Evolutionary conservation across 495 filamentous ascomycete genomes (phyloP).

Genomic region (Aspergillus sclerotioniger): DNA sequence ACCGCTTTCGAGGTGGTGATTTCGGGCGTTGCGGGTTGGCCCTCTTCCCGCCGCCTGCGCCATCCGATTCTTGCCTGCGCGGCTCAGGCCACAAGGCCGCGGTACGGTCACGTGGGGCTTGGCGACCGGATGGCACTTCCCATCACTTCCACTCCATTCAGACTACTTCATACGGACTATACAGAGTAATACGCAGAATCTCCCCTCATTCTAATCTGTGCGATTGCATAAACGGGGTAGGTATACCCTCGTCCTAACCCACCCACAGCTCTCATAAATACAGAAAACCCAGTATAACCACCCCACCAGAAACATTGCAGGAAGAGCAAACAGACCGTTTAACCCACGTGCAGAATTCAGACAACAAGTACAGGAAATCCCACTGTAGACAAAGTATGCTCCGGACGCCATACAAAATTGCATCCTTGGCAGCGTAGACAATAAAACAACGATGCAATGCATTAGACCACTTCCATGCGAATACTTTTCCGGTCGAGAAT

Average conservation of each 20-base stretch:
- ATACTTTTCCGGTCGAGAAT: not conserved
- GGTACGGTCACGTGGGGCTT: conserved; percentile 22
- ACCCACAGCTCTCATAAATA: conserved; percentile 18
- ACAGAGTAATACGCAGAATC: not conserved
- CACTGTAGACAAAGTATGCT: not conserved
- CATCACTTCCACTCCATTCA: not conserved
- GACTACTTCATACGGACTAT: not conserved
- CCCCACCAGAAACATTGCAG: conserved; percentile 2
- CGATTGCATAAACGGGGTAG: not conserved
- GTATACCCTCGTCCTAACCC: not conserved
- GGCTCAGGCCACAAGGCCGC: not conserved
- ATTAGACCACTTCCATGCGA: not conserved
- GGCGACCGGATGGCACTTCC: not conserved
- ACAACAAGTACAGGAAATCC: conserved; percentile 11
- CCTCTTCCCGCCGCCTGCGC: not conserved
- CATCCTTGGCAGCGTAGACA: not conserved
- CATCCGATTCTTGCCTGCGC: not conserved
- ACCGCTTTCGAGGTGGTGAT: conserved; percentile 38
- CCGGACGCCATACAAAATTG: not conserved
- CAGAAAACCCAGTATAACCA: conserved; percentile 3
- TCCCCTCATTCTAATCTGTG: not conserved
- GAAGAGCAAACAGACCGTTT: conserved; percentile 5
- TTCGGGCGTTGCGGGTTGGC: conserved; percentile 11
- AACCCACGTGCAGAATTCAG: conserved; percentile 13
- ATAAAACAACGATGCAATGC: not conserved